Percentiles rank a stretch among this genome's conserved stretches.
Conservation (phyloP, 176 grass and related monocot genomes). For the Musa beccarii region DNA sequence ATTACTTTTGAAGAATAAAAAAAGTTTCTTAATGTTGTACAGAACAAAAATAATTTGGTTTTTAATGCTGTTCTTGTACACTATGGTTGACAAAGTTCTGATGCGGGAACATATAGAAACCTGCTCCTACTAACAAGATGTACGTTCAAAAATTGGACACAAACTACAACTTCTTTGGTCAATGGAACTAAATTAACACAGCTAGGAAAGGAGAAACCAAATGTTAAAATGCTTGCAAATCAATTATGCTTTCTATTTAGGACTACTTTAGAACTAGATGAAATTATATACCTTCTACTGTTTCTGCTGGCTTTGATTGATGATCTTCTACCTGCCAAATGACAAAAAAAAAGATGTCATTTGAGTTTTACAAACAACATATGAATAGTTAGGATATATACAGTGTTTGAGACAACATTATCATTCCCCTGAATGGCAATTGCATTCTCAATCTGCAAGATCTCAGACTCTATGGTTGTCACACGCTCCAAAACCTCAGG, state of each 20-base stretch:
- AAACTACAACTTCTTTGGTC: no score
- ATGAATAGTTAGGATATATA: conserved; percentile 26
- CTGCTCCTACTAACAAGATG: not conserved
- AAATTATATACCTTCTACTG: conserved; percentile 38
- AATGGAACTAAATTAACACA: not conserved
- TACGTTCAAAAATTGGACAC: no score
- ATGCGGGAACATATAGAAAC: not conserved
- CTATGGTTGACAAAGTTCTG: no score
- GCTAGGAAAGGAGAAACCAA: no score
- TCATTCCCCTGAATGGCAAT: conserved; percentile 84
- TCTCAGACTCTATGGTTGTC: conserved; percentile 81
- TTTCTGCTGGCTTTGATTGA: conserved; percentile 45
- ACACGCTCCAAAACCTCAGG: conserved; percentile 93
- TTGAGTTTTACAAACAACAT: conserved; percentile 5
- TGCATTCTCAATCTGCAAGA: conserved; percentile 82
- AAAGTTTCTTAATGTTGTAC: no score
- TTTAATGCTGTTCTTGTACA: no score
- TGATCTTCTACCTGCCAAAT: conserved; percentile 55
- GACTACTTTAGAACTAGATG: not conserved
- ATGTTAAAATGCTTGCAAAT: not conserved
- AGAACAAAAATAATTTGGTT: not conserved
- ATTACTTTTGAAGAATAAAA: not conserved
- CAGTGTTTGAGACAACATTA: conserved; percentile 45
- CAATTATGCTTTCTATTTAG: no score
- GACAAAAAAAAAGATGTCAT: conserved; percentile 29